Evolutionary conservation across 805 yeast genomes (phyloP), one percentile per base, ranked within the genome.

Genomic region (Candida silvatica): DNA sequence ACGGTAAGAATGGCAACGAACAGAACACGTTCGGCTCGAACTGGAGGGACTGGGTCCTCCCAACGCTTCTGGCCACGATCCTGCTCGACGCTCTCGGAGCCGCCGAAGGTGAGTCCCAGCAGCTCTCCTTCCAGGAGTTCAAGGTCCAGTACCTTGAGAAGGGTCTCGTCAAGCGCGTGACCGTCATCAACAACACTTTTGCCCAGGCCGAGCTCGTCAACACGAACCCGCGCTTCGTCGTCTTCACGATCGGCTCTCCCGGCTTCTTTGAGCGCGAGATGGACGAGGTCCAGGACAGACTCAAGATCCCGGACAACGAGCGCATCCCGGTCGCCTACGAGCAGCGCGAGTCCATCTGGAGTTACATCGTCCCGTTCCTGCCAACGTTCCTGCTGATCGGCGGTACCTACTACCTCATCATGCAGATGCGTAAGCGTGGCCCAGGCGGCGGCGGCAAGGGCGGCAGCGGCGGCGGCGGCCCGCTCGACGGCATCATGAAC

Each of bases 41-140:
- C 32, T 49, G 54, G 42, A 47, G 43, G 4, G 51, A 48, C 31
- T 52, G 54, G 56, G 32, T 55, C 9, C 23, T 53, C 3, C 54
- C 51, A 4, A 44, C 58, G 3, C n/a, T 52, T 14, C 47, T 49
- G 3, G 31, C 47, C 19, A 42, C 57, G 2, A 29, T 48, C 12
- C 25, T 52, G 16, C 29, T 50, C n/a, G 26, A 32, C 18, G 29
- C 23, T 7, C 11, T 32, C n/a, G 35, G 29, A 12, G 14, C 25
- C 2, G 41, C 45, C 23, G 41, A 45, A 16, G 17, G 41, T 2
- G 40, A 42, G 4, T 39, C 35, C 7, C 32, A 40, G 5, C 54
- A 84, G 50, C 66, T 90, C 39, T 77, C 96, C 2, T 92, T 87
- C 80, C 97, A 92, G 62, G 95, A 90, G 51, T 90, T 92, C 62